These are phyloP conservation scores for Amaranthus hypochondriacus DNA, from an alignment of 148 eudicot species.

Conservation along the genomic window DNA sequence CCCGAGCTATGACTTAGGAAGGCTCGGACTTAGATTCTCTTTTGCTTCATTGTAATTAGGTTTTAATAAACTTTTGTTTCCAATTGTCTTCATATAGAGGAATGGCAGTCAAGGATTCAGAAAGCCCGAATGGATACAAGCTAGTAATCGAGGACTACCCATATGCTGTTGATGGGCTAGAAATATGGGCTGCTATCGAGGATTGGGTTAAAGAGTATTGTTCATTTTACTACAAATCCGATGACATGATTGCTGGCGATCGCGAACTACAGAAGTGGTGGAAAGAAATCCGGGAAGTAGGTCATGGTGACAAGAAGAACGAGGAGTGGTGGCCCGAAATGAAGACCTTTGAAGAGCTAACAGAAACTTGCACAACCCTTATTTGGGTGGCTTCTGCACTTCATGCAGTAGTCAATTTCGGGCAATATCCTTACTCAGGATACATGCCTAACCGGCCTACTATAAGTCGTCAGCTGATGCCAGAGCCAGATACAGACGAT, in stretches of 20 bases:
- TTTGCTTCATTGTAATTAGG: not conserved
- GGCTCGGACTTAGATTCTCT: no score
- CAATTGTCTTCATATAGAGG: conserved; percentile 43
- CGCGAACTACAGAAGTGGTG: conserved; percentile 75
- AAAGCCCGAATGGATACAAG: conserved; percentile 48
- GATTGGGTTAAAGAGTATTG: conserved; percentile 77
- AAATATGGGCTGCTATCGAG: conserved; percentile 76
- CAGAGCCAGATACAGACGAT: conserved; percentile 51
- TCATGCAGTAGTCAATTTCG: conserved; percentile 90
- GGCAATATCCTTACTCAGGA: conserved; percentile 89
- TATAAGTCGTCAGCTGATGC: conserved; percentile 65
- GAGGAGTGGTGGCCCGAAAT: conserved; percentile 81
- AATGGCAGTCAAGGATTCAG: conserved; percentile 73
- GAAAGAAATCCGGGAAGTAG: conserved; percentile 66
- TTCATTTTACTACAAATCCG: conserved; percentile 47
- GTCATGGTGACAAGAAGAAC: conserved; percentile 77
- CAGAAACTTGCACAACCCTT: conserved; percentile 60
- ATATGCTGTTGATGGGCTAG: conserved; percentile 83
- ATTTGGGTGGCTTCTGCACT: conserved; percentile 94
- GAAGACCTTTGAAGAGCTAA: conserved; percentile 51
- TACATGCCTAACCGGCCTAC: conserved; percentile 73
- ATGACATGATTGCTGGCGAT: conserved; percentile 46
- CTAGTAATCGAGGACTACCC: conserved; percentile 85
- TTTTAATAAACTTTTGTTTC: not conserved
- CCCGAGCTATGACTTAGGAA: no score